Evolutionary conservation across 2,329 filamentous ascomycete species (phyloP).

Genomic region (Colletotrichum cuscutae): DNA sequence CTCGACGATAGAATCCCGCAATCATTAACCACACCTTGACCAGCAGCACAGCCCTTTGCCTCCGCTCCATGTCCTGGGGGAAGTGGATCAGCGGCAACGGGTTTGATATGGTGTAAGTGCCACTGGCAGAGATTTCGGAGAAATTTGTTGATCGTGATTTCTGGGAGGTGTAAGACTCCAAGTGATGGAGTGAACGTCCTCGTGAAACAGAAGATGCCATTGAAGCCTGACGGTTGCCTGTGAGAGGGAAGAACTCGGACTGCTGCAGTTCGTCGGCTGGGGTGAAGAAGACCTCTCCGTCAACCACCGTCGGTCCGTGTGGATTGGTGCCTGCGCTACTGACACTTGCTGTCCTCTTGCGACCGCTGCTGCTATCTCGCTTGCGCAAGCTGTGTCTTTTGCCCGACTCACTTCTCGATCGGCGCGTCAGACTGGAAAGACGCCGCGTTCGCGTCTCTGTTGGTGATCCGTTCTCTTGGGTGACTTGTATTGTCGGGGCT

Average conservation of each 20-base stretch:
- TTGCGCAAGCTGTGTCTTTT: slow-evolving; percentile 65
- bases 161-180: slow-evolving; percentile 57
- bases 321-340: slow-evolving; percentile 52
- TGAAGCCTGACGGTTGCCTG: slow-evolving; percentile 51
- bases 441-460: slow-evolving; percentile 49
- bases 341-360: slow-evolving; percentile 50
- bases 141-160: slow-evolving; percentile 51
- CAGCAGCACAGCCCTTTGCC: slow-evolving; percentile 65
- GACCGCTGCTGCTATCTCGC: slow-evolving; percentile 60
- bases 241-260: slow-evolving; percentile 56
- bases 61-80: slow-evolving; percentile 62
- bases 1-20: slow-evolving; percentile 86
- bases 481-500: slow-evolving; percentile 79
- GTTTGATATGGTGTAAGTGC: slow-evolving; percentile 56
- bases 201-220: slow-evolving; percentile 55
- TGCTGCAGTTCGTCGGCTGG: slow-evolving; percentile 55
- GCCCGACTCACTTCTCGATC: slow-evolving; percentile 56
- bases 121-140: slow-evolving; percentile 51
- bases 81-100: slow-evolving; percentile 65
- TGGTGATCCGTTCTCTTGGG: slow-evolving; percentile 66
- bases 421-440: slow-evolving; percentile 48
- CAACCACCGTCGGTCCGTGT: slow-evolving; percentile 54
- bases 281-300: slow-evolving; percentile 63
- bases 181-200: slow-evolving; percentile 54
- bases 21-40: slow-evolving; percentile 91